Evolutionary conservation across 306 rosid genomes (phyloP), one percentile per base, ranked within the genome.

Genomic region (Cucurbita maxima): DNA sequence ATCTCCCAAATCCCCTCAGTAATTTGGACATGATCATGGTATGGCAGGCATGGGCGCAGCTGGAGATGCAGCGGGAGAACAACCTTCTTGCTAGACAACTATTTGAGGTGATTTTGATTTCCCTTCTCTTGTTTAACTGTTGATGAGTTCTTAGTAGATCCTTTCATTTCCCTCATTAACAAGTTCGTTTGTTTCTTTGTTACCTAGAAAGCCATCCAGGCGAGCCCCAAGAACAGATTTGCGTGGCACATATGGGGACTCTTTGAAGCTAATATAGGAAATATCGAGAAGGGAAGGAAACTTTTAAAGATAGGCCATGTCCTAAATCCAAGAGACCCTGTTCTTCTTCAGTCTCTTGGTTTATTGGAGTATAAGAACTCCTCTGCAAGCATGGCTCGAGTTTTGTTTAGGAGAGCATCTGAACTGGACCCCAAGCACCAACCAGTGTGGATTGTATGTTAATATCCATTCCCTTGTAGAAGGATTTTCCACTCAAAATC

Each of bases 221-320:
- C 97, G 45, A 93, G 98, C 82, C 98, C 98, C 63, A 93, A 90
- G 85, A 93, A 93, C 78, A 85, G 98, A 84, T 90, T 87, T 80
- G 82, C 96, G 44, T 93, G 98, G 98, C 98, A 93, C 78, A 88
- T 90, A 14, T 93, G 98, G 98, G 98, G 94, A n/a, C 58, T 90
- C 66, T 93, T 90, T 85, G 98, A 93, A 90, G 88, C 96, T 36
- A 90, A 84, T 16, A 5, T 79, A 43, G 98, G 97, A 51, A 80
- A 87, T 79, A 74, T 90, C 25, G 90, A 82, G 16, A 86, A 81
- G 84, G 98, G 92, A 82, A 87, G 79, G 77, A 93, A 87, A 72
- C 96, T 93, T 75, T 77, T 93, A 10, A 88, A 77, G 90, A 93
- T 93, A 64, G 98, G 97, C 16, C 98, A 90, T 73, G 84, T 85